phyloP scores from a whole-genome alignment of 345 rosid species.

The Eucalyptus tenuipes region DNA sequence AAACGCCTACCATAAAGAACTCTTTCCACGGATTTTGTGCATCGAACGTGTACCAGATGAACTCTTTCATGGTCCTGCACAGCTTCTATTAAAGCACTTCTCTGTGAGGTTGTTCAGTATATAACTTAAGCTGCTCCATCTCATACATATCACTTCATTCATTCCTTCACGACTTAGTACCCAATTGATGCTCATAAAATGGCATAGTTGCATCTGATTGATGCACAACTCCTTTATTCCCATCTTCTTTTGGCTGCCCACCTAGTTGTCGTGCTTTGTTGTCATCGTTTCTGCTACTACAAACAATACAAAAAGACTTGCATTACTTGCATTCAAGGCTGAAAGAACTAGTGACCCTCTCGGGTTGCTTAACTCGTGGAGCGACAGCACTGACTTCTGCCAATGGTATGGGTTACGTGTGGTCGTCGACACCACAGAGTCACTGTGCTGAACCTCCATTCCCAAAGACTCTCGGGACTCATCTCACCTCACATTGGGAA shows the following conservation, averaged over 20 bases:
- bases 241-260: not conserved
- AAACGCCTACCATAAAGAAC: no score
- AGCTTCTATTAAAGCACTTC: no score
- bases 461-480: not conserved
- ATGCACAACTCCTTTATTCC: not conserved
- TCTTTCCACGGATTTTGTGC: no score
- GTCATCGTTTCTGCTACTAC: not conserved
- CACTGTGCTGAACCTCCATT: not conserved
- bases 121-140: no score
- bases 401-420: not conserved
- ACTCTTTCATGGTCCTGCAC: no score
- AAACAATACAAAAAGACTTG: not conserved
- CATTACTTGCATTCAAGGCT: not conserved
- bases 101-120: no score
- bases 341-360: not conserved
- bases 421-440: not conserved
- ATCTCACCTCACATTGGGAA: not conserved
- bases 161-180: not conserved
- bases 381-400: not conserved
- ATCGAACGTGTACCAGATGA: no score
- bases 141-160: no score
- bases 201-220: not conserved
- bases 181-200: not conserved
- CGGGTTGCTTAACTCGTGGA: not conserved
- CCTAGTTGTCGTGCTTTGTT: not conserved